phyloP scores from a whole-genome alignment of 441 rosid genomes.

The Bocquillonia castaneifolia region DNA sequence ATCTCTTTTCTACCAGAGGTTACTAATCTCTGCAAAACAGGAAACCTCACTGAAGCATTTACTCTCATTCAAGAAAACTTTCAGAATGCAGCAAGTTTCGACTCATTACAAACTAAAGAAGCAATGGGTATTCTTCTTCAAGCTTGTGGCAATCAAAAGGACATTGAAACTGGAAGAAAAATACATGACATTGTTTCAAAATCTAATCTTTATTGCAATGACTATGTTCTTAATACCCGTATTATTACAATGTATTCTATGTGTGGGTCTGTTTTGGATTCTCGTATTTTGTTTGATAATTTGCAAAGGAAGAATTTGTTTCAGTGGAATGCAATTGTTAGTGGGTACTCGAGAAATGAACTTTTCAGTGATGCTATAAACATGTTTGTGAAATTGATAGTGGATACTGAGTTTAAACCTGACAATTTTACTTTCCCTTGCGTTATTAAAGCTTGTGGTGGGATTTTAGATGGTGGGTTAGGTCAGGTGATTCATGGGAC shows the following conservation, averaged over 20 bases:
- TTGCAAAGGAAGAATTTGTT: slow-evolving; percentile 47
- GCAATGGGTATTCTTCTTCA: slow-evolving; percentile 49
- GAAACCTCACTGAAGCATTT: slow-evolving; percentile 39
- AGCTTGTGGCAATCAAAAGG: slow-evolving; percentile 44
- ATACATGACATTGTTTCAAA: slow-evolving; percentile 41
- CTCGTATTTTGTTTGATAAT: slow-evolving; percentile 44
- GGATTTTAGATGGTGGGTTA: slow-evolving; percentile 33
- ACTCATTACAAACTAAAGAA: slow-evolving; percentile 32
- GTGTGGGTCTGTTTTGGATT: slow-evolving; percentile 47
- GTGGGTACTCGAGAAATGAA: slow-evolving; percentile 53
- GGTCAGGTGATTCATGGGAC: slow-evolving; percentile 55
- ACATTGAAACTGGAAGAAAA: slow-evolving; percentile 43
- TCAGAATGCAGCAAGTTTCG: slow-evolving; percentile 21
- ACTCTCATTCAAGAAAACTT: slow-evolving; percentile 24
- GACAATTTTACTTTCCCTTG: slow-evolving; percentile 69
- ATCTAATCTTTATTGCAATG: slow-evolving; percentile 36
- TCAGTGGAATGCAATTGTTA: slow-evolving; percentile 65
- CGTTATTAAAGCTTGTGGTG: slow-evolving; percentile 61
- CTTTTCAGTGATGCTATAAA: slow-evolving; percentile 38
- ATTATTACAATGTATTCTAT: slow-evolving; percentile 53
- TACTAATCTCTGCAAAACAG: slow-evolving; percentile 36
- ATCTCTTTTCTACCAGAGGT: slow-evolving; percentile 32
- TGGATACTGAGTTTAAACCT: slow-evolving; percentile 34
- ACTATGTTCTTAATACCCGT: slow-evolving; percentile 48
- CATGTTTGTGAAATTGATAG: slow-evolving; percentile 43